Evolutionary conservation across 768 basidiomycete species (phyloP).

Genomic region (Kwoniella dejecticola): DNA sequence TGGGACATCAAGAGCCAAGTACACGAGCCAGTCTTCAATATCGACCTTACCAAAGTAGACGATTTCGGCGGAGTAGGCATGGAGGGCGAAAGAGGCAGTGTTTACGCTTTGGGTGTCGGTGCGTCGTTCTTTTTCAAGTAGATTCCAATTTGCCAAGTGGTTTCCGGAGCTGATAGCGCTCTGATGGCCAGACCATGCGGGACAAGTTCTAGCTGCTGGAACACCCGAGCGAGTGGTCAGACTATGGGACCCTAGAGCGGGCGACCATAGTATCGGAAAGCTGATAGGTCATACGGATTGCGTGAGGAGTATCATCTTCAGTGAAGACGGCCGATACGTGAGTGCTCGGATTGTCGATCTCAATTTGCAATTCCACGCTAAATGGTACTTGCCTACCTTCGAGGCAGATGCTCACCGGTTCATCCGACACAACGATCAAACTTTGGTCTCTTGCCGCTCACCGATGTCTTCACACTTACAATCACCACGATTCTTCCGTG

Average conservation of each 20-base stretch:
- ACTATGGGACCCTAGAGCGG: conserved; percentile 89
- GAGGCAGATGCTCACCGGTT: conserved; percentile 54
- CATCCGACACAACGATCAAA: conserved; percentile 57
- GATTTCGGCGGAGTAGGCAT: conserved; percentile 39
- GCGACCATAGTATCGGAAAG: conserved; percentile 72
- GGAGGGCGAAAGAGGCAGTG: conserved; percentile 50
- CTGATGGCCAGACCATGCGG: conserved; percentile 65
- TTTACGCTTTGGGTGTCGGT: conserved; percentile 55
- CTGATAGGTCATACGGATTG: conserved; percentile 97
- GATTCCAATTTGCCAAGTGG: not conserved
- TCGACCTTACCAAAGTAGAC: conserved; percentile 46
- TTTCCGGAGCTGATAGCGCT: not conserved
- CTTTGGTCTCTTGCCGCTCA: conserved; percentile 89
- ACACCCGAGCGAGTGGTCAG: conserved; percentile 88
- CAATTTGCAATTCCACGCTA: no score
- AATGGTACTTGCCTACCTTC: no score
- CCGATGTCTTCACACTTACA: conserved; percentile 91
- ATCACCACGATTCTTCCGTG: conserved; percentile 83
- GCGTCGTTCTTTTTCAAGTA: conserved; percentile 23
- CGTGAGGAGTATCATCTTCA: conserved; percentile 82
- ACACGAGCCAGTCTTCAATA: conserved; percentile 49
- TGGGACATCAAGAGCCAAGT: conserved; percentile 71
- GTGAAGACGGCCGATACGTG: conserved; percentile 88
- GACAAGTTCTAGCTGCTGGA: conserved; percentile 80
- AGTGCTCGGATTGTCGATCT: conserved; percentile 56